Conservation (phyloP, 2,329 filamentous ascomycete species). For the Xylariaceae sp. region DNA sequence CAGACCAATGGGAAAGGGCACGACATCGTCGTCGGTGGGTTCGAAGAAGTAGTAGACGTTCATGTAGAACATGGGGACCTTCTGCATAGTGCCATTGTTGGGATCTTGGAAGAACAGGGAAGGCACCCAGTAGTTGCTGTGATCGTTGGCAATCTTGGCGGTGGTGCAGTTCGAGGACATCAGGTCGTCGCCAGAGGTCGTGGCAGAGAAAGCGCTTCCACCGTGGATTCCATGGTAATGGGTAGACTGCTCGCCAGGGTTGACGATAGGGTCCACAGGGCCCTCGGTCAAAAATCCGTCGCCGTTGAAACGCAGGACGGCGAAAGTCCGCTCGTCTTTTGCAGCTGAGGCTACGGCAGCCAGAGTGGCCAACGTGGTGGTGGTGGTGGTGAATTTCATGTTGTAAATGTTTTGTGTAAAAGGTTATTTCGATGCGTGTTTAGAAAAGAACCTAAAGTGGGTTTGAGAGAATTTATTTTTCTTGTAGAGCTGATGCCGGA, state of each 20-base stretch:
- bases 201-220: constrained; percentile 62
- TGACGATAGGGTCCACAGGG: constrained; percentile 65
- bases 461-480: constrained; percentile 19
- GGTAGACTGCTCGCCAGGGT: constrained; percentile 51
- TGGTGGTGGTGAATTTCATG: constrained; percentile 25
- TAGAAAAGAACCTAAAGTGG: constrained; percentile 11
- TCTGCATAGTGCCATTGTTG: constrained; percentile 58
- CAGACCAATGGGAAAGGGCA: constrained; percentile 66
- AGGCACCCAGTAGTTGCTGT: constrained; percentile 76
- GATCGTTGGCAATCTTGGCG: constrained; percentile 63
- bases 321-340: constrained; percentile 52
- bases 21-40: constrained; percentile 59
- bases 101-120: constrained; percentile 64
- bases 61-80: constrained; percentile 67
- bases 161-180: constrained; percentile 64
- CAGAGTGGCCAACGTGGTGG: constrained; percentile 23
- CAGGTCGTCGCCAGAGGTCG: constrained; percentile 58
- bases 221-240: constrained; percentile 72
- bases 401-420: constrained; percentile 8
- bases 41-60: constrained; percentile 76
- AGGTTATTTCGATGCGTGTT: constrained; percentile 7
- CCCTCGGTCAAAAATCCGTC: constrained; percentile 57
- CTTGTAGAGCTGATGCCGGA: constrained; percentile 16
- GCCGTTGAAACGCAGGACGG: constrained; percentile 68
- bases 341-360: constrained; percentile 39